phyloP scores from a whole-genome alignment of 768 basidiomycete genomes.

The Harrya chromipes region DNA sequence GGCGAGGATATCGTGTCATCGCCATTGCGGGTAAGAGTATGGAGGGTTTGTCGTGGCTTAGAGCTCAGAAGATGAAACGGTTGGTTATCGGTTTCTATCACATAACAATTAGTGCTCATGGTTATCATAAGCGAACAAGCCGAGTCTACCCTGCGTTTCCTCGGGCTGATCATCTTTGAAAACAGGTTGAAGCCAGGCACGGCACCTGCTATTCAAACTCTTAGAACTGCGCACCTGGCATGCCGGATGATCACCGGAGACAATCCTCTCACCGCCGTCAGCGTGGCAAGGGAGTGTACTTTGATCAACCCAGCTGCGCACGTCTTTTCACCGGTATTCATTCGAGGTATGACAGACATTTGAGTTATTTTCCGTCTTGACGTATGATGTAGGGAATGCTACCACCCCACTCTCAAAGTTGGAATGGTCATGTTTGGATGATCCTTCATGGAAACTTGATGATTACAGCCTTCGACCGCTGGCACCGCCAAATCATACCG shows the following conservation, averaged over 20 bases:
- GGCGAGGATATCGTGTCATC: conserved; percentile 95
- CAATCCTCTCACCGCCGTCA: conserved; percentile 94
- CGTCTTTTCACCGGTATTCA: conserved; percentile 82
- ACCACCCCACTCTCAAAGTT: conserved; percentile 56
- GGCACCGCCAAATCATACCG: conserved; percentile 63
- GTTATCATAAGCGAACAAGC: conserved; percentile 74
- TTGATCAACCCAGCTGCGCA: conserved; percentile 86
- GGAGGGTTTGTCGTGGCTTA: conserved; percentile 93
- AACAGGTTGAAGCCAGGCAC: conserved; percentile 96
- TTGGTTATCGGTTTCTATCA: conserved; percentile 29
- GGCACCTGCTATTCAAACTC: conserved; percentile 81
- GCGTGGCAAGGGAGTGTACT: conserved; percentile 91
- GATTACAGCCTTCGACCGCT: conserved; percentile 83
- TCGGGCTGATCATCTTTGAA: conserved; percentile 96
- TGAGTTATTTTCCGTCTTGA: neutral
- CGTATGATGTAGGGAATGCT: conserved; percentile 46
- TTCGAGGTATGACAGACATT: conserved; percentile 48
- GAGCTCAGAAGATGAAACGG: conserved; percentile 96
- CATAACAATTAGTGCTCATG: conserved; percentile 5
- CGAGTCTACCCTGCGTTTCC: conserved; percentile 84
- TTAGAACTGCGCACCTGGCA: conserved; percentile 86
- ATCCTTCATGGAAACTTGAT: conserved; percentile 80
- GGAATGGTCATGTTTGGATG: conserved; percentile 92
- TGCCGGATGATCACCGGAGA: conserved; percentile 99
- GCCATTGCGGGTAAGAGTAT: conserved; percentile 97